Evolutionary conservation across 495 filamentous ascomycete species (phyloP).

Genomic region (Venustampulla echinocandica): DNA sequence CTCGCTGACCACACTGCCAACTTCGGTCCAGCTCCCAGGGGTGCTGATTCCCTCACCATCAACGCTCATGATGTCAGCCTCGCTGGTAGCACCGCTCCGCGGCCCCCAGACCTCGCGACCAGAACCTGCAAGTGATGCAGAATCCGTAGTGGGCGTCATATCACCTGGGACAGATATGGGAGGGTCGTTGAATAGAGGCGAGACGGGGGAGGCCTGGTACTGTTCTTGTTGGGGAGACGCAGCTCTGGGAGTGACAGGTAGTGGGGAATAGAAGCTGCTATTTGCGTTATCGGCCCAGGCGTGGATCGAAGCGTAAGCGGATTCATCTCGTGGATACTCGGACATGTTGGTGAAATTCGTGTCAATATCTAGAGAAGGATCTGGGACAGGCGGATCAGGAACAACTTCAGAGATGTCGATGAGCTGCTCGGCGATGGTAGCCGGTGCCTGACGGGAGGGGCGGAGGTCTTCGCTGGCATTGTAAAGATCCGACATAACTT

Average conservation of each 20-base stretch:
- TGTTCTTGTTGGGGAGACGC: constrained; percentile 8
- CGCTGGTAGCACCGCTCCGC: constrained; percentile 27
- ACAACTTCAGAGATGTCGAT: constrained; percentile 20
- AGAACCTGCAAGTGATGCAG: constrained; percentile 34
- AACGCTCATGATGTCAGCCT: constrained; percentile 56
- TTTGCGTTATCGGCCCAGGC: constrained; percentile 42
- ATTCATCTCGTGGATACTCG: constrained; percentile 21
- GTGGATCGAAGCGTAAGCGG: constrained; percentile 43
- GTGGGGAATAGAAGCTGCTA: constrained; percentile 43
- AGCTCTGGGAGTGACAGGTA: constrained; percentile 31
- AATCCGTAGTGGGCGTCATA: constrained; percentile 45
- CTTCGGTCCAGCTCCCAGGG: constrained; percentile 68
- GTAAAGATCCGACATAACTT: constrained; percentile 44
- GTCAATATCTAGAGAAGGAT: constrained; percentile 11
- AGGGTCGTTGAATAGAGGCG: constrained; percentile 18
- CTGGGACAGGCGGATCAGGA: constrained; percentile 20
- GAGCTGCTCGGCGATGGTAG: constrained; percentile 15
- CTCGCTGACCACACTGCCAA: constrained; percentile 64
- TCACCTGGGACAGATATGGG: constrained; percentile 28
- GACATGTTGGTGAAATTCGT: constrained; percentile 16
- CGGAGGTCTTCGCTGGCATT: constrained; percentile 17
- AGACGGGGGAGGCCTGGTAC: constrained; percentile 5
- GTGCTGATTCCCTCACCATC: constrained; percentile 52
- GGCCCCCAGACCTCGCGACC: constrained; percentile 28
- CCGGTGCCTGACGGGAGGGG: constrained; percentile 8